A percentile compares a stretch with the other conserved stretches of the same genome.
Evolutionary conservation across 352 stramenopile genomes (phyloP).

Genomic region (Aphanomyces astaci): DNA sequence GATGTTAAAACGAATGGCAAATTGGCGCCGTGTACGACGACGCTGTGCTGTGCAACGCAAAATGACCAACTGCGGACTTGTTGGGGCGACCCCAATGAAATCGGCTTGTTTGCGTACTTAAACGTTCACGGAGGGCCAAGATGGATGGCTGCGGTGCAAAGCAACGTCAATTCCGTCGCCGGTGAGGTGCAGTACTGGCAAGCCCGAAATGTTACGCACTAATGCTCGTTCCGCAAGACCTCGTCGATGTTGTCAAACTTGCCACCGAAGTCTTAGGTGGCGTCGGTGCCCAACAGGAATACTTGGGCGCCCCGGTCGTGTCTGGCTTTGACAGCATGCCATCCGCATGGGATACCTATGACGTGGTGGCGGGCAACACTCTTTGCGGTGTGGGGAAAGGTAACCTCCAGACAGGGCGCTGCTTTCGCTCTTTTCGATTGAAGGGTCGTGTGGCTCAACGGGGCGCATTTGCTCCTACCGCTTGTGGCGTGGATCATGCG

Average conservation of each 20-base stretch:
- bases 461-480: neutral
- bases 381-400: neutral
- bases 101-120: neutral
- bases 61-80: neutral
- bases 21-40: conserved; percentile 14
- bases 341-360: neutral
- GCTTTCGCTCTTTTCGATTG: neutral
- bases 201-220: neutral
- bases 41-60: conserved; percentile 9
- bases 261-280: no score
- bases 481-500: neutral
- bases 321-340: neutral
- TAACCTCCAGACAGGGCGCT: neutral
- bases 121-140: neutral
- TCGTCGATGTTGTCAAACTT: no score
- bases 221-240: no score
- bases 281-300: neutral
- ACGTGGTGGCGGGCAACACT: neutral
- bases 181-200: neutral
- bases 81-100: conserved; percentile 1
- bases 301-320: neutral
- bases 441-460: neutral
- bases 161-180: neutral
- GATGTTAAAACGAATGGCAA: neutral
- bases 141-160: neutral